phyloP scores from a whole-genome alignment of 345 rosid genomes.

The Excoecaria agallocha region DNA sequence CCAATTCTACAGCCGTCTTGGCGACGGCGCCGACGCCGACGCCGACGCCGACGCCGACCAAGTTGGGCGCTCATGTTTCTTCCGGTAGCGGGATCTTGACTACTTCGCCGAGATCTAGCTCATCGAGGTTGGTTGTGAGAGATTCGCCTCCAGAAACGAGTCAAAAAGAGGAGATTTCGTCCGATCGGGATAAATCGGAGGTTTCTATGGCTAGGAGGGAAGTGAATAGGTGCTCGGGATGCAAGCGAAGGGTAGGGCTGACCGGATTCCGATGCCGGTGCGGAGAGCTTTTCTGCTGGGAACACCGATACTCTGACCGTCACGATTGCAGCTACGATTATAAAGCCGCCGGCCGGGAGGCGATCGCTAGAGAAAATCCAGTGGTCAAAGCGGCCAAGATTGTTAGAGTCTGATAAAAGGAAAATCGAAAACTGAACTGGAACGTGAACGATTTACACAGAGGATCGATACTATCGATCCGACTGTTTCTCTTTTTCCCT shows the following conservation, averaged over 20 bases:
- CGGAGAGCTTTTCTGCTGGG: constrained; percentile 86
- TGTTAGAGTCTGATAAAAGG: constrained; percentile 53
- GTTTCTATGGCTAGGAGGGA: constrained; percentile 43
- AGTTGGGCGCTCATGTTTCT: constrained; percentile 2
- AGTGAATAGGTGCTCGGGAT: constrained; percentile 88
- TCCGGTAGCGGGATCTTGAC: constrained; percentile 40
- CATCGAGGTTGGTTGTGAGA: constrained; percentile 27
- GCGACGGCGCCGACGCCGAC: background rate
- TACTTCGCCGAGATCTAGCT: constrained; percentile 51
- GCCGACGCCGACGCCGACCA: no score
- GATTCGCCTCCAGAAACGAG: constrained; percentile 6
- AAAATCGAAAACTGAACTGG: background rate
- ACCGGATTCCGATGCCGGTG: constrained; percentile 97
- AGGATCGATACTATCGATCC: constrained; percentile 23
- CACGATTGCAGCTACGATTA: constrained; percentile 94
- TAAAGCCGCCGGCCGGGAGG: constrained; percentile 85
- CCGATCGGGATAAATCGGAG: constrained; percentile 26
- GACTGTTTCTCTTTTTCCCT: background rate
- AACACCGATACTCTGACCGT: constrained; percentile 95
- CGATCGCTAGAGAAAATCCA: constrained; percentile 89
- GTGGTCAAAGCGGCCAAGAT: constrained; percentile 97
- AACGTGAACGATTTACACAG: background rate
- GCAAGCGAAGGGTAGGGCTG: constrained; percentile 80
- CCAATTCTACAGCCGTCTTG: constrained; percentile 11
- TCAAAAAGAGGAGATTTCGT: background rate